Evolutionary conservation across 1,284 basidiomycete species (phyloP).

Genomic region (Ganoderma resinaceum): DNA sequence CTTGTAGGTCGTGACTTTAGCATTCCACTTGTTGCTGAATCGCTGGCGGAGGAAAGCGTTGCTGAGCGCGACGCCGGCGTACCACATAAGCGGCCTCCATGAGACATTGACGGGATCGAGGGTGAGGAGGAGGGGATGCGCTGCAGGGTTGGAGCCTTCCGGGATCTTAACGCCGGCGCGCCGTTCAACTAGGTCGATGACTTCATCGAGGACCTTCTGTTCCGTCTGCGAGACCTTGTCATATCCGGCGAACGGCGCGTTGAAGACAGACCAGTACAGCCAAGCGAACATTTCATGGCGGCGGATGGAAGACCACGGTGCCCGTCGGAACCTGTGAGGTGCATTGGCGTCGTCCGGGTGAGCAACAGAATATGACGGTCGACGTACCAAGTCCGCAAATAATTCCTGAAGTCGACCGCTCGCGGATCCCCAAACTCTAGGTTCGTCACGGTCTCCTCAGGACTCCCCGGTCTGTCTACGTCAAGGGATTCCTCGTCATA

Average conservation of each 20-base stretch:
- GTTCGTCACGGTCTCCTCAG: constrained; percentile 62
- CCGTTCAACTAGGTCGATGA: constrained; percentile 70
- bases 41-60: constrained; percentile 58
- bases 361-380: not conserved
- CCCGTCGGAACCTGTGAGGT: constrained; percentile 72
- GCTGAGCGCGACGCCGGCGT: constrained; percentile 62
- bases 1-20: constrained; percentile 56
- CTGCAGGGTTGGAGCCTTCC: constrained; percentile 64
- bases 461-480: constrained; percentile 61
- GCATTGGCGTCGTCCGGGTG: not conserved
- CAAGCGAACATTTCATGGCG: constrained; percentile 74
- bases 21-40: constrained; percentile 55
- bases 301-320: constrained; percentile 76
- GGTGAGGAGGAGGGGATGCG: constrained; percentile 74
- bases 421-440: constrained; percentile 72
- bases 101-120: constrained; percentile 78
- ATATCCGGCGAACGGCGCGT: constrained; percentile 60
- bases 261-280: constrained; percentile 89
- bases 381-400: constrained; percentile 64
- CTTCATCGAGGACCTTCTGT: constrained; percentile 60
- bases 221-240: constrained; percentile 56
- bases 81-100: constrained; percentile 78
- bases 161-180: constrained; percentile 75
- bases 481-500: constrained; percentile 62
- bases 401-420: constrained; percentile 79